Base-by-base conservation (phyloP, 2,329 filamentous ascomycete genomes). In the Cordyceps tenuipes region DNA sequence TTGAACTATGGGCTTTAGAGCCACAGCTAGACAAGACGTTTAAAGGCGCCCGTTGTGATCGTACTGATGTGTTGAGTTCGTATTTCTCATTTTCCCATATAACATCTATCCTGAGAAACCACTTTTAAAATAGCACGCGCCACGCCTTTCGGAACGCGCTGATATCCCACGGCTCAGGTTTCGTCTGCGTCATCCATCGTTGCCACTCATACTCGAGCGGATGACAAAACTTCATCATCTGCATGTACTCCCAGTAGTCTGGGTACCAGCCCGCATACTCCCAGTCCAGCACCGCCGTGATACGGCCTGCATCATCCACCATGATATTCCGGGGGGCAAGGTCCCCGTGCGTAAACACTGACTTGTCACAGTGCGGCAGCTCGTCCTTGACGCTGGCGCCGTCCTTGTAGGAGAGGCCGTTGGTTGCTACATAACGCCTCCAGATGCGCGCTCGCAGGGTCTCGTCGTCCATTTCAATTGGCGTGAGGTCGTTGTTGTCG, bases 311-410 rank as follows among this genome's bases (percentile, higher is more conserved):
- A 59, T 61, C 47, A 49, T 65, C 58, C 21, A 64, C 61, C 34
- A 66, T 63, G 52, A 66, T 65, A 48, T 64, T 65, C 31, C 61
- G 57, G 5, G 63, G 64, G 15, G 31, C 21, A 29, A 66, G 61
- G 48, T 66, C 63, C 36, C 60, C 63, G 55, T 66, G 63, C 12
- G 64, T 62, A 52, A 66, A 66, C 60, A 64, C 61, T 10, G 51
- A 61, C 26, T 23, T 50, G 47, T 56, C 53, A 47, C 53, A 36
- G 26, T 47, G 41, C 26, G 53, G 53, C 41, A 56, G 53, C 53
- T 47, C 41, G n/a, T 56, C n/a, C 53, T 56, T 36, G 41, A 56
- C 41, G 41, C 26, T 56, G 41, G 53, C 53, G 53, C 52, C 26
- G 50, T 63, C 62, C 34, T 31, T 47, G 36, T 63, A 63, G 26